Evolutionary conservation across 305 asterid genomes (phyloP), one percentile per base, ranked within the genome.

Genomic region (Rubia tinctorum): DNA sequence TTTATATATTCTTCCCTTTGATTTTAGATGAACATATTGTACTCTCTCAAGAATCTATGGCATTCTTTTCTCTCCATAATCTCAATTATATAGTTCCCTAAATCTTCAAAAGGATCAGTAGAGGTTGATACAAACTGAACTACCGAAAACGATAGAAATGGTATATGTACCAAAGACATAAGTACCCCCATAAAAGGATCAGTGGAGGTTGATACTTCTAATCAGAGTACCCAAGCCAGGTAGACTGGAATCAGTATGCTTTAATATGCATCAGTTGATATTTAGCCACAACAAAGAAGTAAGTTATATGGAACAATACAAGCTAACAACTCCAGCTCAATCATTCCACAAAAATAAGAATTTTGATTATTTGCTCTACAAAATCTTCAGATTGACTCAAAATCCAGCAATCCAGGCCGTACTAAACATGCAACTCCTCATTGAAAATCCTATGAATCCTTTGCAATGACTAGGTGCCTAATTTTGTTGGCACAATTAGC

Each of bases 401-500:
- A 62, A 40, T 61, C 43, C 69, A 4, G 66, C 69, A 51, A 39
- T 22, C 34, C 58, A 37, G 71, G n/a, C 64, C 37, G 58, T 30
- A 44, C 23, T 44, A 13, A 68, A 43, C 22, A 27, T 30, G 60
- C 45, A 58, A n/a, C 53, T 53, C 64, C 27, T 60, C 62, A 6
- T 27, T 34, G 68, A 9, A 56, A 13, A 55, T 13, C 71, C 83
- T 85, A 82, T 61, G 83, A 83, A 72, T 78, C 78, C 37, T 74
- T 75, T 5, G 82, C 42, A 43, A 77, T 69, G 44, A 71, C 79
- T 79, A 81, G 91, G 74, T 87, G 96, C 92, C 92, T 83, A 30
- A 72, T 84, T 75, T 83, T 81, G 73, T 95, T 92, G 17, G 89
- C 98, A 80, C 99, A 95, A 47, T 88, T 91, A 8, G 89, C 93